phyloP scores from a whole-genome alignment of 495 filamentous ascomycete genomes.

The Cairneyella variabilis region DNA sequence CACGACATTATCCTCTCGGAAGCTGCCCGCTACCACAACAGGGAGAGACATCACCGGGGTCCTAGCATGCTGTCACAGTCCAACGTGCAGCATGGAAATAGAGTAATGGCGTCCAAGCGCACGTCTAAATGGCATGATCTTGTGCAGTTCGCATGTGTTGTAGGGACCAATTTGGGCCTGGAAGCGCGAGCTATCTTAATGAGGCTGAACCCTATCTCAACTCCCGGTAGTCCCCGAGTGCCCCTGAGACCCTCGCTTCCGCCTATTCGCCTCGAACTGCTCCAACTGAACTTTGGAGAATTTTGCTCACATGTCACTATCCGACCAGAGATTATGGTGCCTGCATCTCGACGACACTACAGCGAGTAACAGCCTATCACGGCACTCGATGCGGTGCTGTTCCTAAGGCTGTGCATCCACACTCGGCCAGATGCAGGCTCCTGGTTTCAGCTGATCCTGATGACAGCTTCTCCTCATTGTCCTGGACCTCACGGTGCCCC shows the following conservation, averaged over 20 bases:
- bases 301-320: not conserved
- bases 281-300: not conserved
- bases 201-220: not conserved
- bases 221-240: not conserved
- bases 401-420: not conserved
- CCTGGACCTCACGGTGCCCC: not conserved
- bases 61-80: too few species aligned
- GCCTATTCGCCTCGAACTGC: not conserved
- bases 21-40: too few species aligned
- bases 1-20: too few species aligned
- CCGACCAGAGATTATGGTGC: not conserved
- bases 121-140: not conserved
- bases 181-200: not conserved
- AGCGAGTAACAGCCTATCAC: not conserved
- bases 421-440: constrained; percentile 9
- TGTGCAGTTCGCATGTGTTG: not conserved
- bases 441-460: constrained; percentile 8
- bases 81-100: too few species aligned
- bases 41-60: too few species aligned
- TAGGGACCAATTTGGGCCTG: not conserved
- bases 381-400: not conserved
- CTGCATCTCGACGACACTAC: not conserved
- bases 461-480: not conserved
- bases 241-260: not conserved
- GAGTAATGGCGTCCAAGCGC: too few species aligned